Evolutionary conservation across 129 eudicot genomes (phyloP).

Genomic region (Centella asiatica): DNA sequence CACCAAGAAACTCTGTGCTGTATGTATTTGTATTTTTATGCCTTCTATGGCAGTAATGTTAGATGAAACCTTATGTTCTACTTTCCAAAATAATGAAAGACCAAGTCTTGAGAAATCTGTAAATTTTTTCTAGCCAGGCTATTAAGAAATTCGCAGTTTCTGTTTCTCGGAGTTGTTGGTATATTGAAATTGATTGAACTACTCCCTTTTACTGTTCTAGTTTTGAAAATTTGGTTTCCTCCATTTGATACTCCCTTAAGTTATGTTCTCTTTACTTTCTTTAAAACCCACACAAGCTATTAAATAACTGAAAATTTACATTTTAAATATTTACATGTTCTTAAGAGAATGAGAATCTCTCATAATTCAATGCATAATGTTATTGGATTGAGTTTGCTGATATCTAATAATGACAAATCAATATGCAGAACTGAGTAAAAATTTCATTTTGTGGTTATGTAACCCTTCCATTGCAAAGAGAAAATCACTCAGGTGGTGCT

Average conservation of each 20-base stretch:
- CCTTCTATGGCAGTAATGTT: no score
- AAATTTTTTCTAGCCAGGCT: no score
- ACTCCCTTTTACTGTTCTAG: background rate
- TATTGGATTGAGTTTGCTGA: background rate
- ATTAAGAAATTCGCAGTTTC: no score
- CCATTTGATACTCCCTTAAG: background rate
- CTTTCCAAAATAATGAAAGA: no score
- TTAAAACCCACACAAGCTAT: background rate
- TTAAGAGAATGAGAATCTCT: background rate
- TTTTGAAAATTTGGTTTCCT: background rate
- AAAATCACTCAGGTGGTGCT: no score
- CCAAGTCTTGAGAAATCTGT: no score
- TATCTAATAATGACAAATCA: background rate
- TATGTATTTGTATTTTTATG: conserved; percentile 24
- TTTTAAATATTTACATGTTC: background rate
- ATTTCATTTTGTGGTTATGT: no score
- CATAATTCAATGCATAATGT: background rate
- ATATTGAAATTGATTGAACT: background rate
- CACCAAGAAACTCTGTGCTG: conserved; percentile 87
- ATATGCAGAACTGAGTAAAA: background rate
- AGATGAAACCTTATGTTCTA: no score
- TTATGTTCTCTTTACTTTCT: background rate
- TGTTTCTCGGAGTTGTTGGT: no score
- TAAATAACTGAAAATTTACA: background rate
- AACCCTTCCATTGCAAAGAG: no score